Conservation (phyloP, 2,329 filamentous ascomycete species). For the Sporothrix euskadiensis region DNA sequence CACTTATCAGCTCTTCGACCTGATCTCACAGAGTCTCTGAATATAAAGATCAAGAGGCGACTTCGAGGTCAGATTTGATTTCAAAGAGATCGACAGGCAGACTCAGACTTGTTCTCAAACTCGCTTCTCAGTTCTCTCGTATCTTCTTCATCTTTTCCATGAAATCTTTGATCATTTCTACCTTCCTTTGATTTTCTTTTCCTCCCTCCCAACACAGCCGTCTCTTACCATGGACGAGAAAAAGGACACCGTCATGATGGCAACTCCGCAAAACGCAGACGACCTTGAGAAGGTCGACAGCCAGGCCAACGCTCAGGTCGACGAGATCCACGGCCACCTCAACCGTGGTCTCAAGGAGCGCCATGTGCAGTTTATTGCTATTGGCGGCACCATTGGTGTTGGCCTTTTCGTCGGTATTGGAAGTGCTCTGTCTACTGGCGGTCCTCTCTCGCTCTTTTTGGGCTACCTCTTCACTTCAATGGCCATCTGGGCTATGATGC, state of each 20-base stretch:
- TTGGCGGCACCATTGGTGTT: conserved; percentile 53
- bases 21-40: background rate
- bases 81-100: background rate
- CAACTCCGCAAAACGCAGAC: background rate
- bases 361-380: conserved; percentile 54
- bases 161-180: background rate
- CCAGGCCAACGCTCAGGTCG: background rate
- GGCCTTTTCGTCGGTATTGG: conserved; percentile 54
- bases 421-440: conserved; percentile 49
- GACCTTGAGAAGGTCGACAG: conserved; percentile 20
- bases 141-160: background rate
- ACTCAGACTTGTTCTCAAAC: background rate
- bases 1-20: background rate
- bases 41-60: conserved; percentile 18
- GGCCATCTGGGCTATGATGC: conserved; percentile 49
- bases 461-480: conserved; percentile 51
- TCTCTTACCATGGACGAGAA: background rate
- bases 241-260: background rate
- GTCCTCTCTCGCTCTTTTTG: conserved; percentile 55
- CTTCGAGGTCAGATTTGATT: background rate
- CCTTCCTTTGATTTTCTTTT: background rate
- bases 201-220: background rate
- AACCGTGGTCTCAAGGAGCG: conserved; percentile 44
- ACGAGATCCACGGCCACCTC: conserved; percentile 21
- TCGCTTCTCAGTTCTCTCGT: background rate